These are phyloP conservation scores for Fusarium albidum DNA, from an alignment of 2,329 filamentous ascomycete genomes.

Conservation along the genomic window DNA sequence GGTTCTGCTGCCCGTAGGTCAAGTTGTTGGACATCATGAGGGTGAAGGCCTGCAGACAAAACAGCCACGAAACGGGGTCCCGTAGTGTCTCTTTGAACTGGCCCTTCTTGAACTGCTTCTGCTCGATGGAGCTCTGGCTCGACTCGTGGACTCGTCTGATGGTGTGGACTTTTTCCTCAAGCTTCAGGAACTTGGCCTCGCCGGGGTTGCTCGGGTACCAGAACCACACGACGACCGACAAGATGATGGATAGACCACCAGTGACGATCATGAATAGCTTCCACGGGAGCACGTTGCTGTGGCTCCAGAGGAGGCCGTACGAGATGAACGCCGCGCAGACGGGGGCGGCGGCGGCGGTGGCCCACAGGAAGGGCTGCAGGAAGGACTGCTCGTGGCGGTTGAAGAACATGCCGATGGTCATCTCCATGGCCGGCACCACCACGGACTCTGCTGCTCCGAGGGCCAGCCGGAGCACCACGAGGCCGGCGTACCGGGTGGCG, in stretches of 20 bases:
- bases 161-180: constrained; percentile 50
- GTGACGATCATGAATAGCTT: constrained; percentile 51
- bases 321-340: constrained; percentile 50
- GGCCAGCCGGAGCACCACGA: constrained; percentile 47
- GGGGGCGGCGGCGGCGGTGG: constrained; percentile 44
- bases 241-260: constrained; percentile 44
- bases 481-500: constrained; percentile 45
- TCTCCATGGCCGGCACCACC: constrained; percentile 51
- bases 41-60: constrained; percentile 42
- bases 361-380: constrained; percentile 46
- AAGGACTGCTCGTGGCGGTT: constrained; percentile 45
- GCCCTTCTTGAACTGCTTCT: constrained; percentile 46
- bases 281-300: constrained; percentile 45
- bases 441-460: constrained; percentile 47
- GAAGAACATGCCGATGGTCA: constrained; percentile 52
- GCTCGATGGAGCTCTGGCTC: constrained; percentile 45
- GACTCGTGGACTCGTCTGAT: constrained; percentile 42
- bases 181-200: constrained; percentile 46
- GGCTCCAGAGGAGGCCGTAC: constrained; percentile 50
- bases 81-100: constrained; percentile 41
- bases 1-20: constrained; percentile 49
- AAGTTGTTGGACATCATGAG: constrained; percentile 50
- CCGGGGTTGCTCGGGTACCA: constrained; percentile 48
- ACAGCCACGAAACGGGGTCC: constrained; percentile 45
- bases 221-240: constrained; percentile 44